A percentile compares a stretch with the other conserved stretches of the same genome.
phyloP scores from a whole-genome alignment of 441 rosid species.

The Daphne laureola region DNA sequence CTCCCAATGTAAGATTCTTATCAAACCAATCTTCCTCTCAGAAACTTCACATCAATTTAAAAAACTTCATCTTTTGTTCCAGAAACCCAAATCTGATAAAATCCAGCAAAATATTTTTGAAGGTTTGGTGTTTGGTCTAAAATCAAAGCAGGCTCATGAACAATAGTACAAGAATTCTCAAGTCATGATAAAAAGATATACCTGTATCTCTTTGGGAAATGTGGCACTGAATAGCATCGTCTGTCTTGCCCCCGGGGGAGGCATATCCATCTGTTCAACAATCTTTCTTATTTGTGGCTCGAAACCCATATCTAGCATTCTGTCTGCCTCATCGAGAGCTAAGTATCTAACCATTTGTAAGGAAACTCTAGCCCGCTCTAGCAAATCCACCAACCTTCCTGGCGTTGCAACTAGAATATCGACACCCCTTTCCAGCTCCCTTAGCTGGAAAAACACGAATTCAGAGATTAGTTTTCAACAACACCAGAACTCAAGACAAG shows the following conservation, averaged over 20 bases:
- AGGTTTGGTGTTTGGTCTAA: too few relatives aligned
- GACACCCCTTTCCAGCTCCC: constrained; percentile 89
- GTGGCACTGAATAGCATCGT: constrained; percentile 96
- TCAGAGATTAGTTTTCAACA: constrained; percentile 1
- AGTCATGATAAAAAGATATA: constrained; percentile 14
- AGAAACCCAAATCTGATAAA: too few relatives aligned
- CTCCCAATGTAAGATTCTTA: too few relatives aligned
- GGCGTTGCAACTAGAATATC: constrained; percentile 98
- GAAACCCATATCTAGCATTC: constrained; percentile 98
- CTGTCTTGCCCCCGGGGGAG: constrained; percentile 73
- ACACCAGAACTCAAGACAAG: not conserved
- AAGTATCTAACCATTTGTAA: constrained; percentile 77
- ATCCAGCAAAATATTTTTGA: too few relatives aligned
- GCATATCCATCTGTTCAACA: constrained; percentile 95
- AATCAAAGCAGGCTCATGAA: too few relatives aligned
- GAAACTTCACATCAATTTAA: too few relatives aligned
- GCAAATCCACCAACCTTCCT: constrained; percentile 83
- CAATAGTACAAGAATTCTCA: too few relatives aligned
- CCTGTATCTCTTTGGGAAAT: constrained; percentile 95
- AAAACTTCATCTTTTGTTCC: too few relatives aligned
- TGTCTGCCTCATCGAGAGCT: constrained; percentile 93
- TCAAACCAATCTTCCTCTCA: too few relatives aligned
- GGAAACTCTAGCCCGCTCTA: constrained; percentile 94
- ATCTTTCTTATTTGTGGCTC: constrained; percentile 96
- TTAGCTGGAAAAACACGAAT: constrained; percentile 43